Conservation (phyloP, 2,329 filamentous ascomycete species). For the Cladosporium sp. region DNA sequence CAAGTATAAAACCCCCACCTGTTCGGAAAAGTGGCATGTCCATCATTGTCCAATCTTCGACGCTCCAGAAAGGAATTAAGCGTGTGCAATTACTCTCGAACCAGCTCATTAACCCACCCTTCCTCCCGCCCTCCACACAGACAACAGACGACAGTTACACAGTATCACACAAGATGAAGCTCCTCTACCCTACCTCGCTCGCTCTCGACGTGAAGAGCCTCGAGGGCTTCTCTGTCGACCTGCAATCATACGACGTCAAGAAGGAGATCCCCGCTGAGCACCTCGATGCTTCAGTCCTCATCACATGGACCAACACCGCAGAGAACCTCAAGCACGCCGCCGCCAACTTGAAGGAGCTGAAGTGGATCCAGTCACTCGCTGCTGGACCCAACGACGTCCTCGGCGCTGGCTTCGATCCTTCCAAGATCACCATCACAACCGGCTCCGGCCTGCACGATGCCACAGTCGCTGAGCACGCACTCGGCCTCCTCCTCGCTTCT, state of each 20-base stretch:
- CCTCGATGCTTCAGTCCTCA: constrained; percentile 61
- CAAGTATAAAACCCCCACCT: constrained; percentile 17
- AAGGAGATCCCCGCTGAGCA: constrained; percentile 58
- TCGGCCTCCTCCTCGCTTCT: constrained; percentile 59
- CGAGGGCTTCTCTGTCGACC: constrained; percentile 59
- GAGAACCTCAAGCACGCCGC: constrained; percentile 62
- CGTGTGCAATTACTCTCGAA: constrained; percentile 12
- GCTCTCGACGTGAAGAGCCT: constrained; percentile 57
- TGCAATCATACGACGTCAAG: constrained; percentile 64
- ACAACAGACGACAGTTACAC: background rate
- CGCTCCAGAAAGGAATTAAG: constrained; percentile 6
- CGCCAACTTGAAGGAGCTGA: constrained; percentile 56
- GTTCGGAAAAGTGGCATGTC: constrained; percentile 14
- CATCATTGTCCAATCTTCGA: background rate
- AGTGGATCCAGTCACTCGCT: constrained; percentile 68
- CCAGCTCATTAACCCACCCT: constrained; percentile 16
- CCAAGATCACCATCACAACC: constrained; percentile 57
- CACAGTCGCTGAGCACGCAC: constrained; percentile 66
- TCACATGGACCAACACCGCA: constrained; percentile 64
- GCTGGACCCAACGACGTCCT: constrained; percentile 68
- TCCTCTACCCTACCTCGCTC: constrained; percentile 67
- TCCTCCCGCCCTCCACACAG: background rate
- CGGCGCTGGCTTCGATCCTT: constrained; percentile 59
- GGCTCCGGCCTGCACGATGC: constrained; percentile 65
- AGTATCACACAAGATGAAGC: constrained; percentile 55